phyloP scores from a whole-genome alignment of 2,329 filamentous ascomycete genomes.

The Xylaria sp. region DNA sequence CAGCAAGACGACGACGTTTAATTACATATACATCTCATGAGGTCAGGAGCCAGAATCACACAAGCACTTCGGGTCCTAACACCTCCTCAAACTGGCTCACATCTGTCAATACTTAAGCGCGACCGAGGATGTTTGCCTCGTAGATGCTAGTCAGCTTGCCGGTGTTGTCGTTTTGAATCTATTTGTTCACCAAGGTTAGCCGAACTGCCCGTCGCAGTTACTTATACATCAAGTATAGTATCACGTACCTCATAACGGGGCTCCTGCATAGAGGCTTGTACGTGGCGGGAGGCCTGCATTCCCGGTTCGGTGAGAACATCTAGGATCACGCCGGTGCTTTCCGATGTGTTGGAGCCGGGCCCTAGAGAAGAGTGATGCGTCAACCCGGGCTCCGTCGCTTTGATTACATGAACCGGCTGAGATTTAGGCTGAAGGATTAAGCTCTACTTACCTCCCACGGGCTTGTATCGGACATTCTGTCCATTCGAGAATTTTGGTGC shows the following conservation, averaged over 20 bases:
- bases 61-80: too few species aligned
- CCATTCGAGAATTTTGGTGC: slow-evolving; percentile 43
- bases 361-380: slow-evolving; percentile 24
- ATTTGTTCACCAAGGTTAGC: neutral
- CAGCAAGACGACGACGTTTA: too few species aligned
- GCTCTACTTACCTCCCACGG: slow-evolving; percentile 41
- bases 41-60: too few species aligned
- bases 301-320: slow-evolving; percentile 45
- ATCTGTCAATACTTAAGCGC: slow-evolving; percentile 28
- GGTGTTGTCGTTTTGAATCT: slow-evolving; percentile 48
- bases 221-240: neutral
- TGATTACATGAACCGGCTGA: neutral
- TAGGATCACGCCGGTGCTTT: slow-evolving; percentile 45
- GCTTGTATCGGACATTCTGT: slow-evolving; percentile 46
- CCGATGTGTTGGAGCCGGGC: slow-evolving; percentile 43
- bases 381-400: neutral
- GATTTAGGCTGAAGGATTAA: neutral
- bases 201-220: neutral
- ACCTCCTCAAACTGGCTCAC: neutral
- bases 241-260: slow-evolving; percentile 45
- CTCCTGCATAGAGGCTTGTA: slow-evolving; percentile 42
- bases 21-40: too few species aligned
- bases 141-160: slow-evolving; percentile 45
- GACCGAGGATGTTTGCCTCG: slow-evolving; percentile 45
- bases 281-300: slow-evolving; percentile 43